phyloP scores from a whole-genome alignment of 768 basidiomycete genomes.

The Phaeotremella skinneri region DNA sequence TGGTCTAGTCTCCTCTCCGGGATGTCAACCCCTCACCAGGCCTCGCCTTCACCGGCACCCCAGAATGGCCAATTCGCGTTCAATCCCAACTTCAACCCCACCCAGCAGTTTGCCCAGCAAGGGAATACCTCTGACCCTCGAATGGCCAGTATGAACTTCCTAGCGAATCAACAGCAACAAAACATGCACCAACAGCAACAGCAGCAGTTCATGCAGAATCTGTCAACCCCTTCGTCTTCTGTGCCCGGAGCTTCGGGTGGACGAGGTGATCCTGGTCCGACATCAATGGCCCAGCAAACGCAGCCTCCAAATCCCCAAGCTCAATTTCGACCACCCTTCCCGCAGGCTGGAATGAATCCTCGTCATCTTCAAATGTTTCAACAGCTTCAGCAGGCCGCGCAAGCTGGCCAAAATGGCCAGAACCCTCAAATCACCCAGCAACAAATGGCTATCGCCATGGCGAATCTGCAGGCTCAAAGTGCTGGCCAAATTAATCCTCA shows the following conservation, averaged over 20 bases:
- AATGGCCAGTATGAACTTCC: slow-evolving; percentile 13
- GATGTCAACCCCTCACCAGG: slow-evolving; percentile 3
- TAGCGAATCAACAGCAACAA: slow-evolving; percentile 3
- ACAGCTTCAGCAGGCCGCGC: slow-evolving; percentile 27
- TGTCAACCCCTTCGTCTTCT: slow-evolving; percentile 21
- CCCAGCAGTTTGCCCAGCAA: background rate
- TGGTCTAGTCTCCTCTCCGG: background rate
- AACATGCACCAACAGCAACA: slow-evolving; percentile 10
- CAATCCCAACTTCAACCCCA: slow-evolving; percentile 3
- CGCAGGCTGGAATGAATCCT: slow-evolving; percentile 23
- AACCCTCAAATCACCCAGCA: slow-evolving; percentile 21
- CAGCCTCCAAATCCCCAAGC: slow-evolving; percentile 9
- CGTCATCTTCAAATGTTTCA: slow-evolving; percentile 31
- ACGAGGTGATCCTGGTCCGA: slow-evolving; percentile 29
- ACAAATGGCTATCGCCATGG: slow-evolving; percentile 31
- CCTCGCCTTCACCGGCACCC: slow-evolving; percentile 1
- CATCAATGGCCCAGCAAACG: slow-evolving; percentile 26
- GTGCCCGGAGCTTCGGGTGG: slow-evolving; percentile 25
- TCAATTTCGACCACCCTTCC: slow-evolving; percentile 19
- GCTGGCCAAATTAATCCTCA: slow-evolving; percentile 4
- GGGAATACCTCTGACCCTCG: background rate
- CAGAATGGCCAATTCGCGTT: background rate
- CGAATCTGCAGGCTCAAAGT: slow-evolving; percentile 22
- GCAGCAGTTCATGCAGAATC: slow-evolving; percentile 24
- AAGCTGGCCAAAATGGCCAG: slow-evolving; percentile 12